Evolutionary conservation across 176 grass and related monocot genomes (phyloP).

Genomic region (Oryza rufipogon): DNA sequence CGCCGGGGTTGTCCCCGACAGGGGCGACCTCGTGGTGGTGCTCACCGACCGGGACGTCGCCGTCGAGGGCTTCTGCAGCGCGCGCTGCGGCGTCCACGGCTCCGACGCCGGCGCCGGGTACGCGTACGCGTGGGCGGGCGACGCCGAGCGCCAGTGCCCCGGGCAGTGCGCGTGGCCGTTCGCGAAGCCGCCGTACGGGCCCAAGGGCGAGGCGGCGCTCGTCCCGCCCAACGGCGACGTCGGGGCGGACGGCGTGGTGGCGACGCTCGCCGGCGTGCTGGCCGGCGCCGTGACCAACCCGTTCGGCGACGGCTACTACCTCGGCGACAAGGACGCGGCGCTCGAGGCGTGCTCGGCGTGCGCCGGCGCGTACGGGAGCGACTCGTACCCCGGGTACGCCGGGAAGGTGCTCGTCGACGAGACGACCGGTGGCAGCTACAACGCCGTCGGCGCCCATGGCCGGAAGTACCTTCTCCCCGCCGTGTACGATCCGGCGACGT

Average conservation of each 20-base stretch:
- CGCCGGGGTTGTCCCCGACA: not conserved
- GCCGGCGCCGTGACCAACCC: conserved; percentile 58
- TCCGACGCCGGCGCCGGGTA: conserved; percentile 20
- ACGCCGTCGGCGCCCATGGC: conserved; percentile 42
- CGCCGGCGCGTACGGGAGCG: conserved; percentile 44
- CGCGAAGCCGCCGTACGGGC: conserved; percentile 52
- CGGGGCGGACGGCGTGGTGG: conserved; percentile 57
- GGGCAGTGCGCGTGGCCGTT: conserved; percentile 82
- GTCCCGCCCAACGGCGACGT: conserved; percentile 53
- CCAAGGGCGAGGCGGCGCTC: conserved; percentile 29
- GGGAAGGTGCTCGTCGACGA: conserved; percentile 49
- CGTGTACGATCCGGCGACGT: conserved; percentile 38
- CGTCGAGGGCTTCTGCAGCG: conserved; percentile 57
- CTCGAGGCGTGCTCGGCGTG: conserved; percentile 62
- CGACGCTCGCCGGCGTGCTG: conserved; percentile 55
- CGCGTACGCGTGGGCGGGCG: conserved; percentile 50
- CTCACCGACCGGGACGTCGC: conserved; percentile 49
- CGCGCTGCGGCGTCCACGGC: conserved; percentile 52
- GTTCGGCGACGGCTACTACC: conserved; percentile 55
- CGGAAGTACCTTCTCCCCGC: conserved; percentile 59
- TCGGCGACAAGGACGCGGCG: conserved; percentile 48
- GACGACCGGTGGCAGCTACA: conserved; percentile 52
- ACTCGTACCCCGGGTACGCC: conserved; percentile 56
- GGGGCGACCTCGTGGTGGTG: conserved; percentile 38
- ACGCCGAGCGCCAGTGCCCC: conserved; percentile 55